These are phyloP conservation scores for Scheffersomyces quercinus DNA, from an alignment of 1,139 yeast genomes.

Conservation along the genomic window DNA sequence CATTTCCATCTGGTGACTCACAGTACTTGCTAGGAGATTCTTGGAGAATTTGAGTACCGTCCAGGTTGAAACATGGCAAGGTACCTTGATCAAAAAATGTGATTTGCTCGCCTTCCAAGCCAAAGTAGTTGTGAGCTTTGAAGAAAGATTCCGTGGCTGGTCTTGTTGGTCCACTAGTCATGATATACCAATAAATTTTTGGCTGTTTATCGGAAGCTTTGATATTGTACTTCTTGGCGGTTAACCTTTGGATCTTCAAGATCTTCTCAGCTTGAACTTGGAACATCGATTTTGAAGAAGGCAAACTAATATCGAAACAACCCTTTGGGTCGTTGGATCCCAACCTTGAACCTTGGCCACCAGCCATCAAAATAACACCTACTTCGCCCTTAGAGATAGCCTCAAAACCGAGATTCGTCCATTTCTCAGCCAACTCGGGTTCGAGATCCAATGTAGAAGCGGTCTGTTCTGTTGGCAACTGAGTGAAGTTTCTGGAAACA, in stretches of 20 bases:
- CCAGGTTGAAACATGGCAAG: slow-evolving; percentile 78
- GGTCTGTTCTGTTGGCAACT: slow-evolving; percentile 50
- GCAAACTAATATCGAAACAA: slow-evolving; percentile 83
- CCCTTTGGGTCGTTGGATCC: slow-evolving; percentile 94
- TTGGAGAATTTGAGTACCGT: slow-evolving; percentile 71
- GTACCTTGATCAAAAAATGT: slow-evolving; percentile 92
- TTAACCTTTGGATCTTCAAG: slow-evolving; percentile 58
- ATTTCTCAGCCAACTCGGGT: slow-evolving; percentile 31
- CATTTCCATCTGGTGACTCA: slow-evolving; percentile 97
- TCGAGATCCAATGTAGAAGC: slow-evolving; percentile 50
- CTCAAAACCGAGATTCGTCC: slow-evolving; percentile 63
- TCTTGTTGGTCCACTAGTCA: slow-evolving; percentile 95
- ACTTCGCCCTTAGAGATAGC: slow-evolving; percentile 74
- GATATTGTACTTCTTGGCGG: slow-evolving; percentile 31
- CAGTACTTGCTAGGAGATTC: slow-evolving; percentile 57
- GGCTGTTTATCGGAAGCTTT: slow-evolving; percentile 19
- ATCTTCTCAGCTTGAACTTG: slow-evolving; percentile 93
- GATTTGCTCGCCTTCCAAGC: slow-evolving; percentile 60
- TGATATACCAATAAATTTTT: slow-evolving; percentile 79
- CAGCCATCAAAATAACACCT: slow-evolving; percentile 91
- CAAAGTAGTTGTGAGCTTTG: slow-evolving; percentile 61
- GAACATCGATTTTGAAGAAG: slow-evolving; percentile 80
- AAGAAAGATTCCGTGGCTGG: slow-evolving; percentile 75
- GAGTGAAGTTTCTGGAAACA: slow-evolving; percentile 41
- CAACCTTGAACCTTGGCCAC: slow-evolving; percentile 96